Base-by-base conservation (phyloP, 805 yeast genomes). In the Cephaloascus fragrans region DNA sequence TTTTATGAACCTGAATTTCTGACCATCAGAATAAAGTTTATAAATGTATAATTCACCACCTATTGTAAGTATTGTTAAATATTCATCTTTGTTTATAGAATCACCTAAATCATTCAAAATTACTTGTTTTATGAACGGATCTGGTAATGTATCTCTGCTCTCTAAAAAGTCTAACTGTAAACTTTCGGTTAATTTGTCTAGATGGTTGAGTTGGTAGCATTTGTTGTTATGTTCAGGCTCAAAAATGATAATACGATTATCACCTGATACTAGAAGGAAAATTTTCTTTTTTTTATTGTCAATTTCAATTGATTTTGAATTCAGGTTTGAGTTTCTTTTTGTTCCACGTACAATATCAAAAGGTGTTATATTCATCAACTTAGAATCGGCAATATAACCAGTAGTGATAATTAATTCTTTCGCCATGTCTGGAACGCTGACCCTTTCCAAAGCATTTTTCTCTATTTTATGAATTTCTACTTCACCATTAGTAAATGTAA, bases 31-130 rank as follows among this genome's bases (percentile, higher is more conserved):
- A 44, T 59, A 75, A 28, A 79, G 61, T 47, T 76, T 77, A 55
- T 87, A 88, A 37, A 83, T 61, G 28, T 76, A 62, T 2, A 87
- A 62, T 53, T 86, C 93, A 48, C 94, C 95, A 39, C 94, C 93
- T 52, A 79, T 75, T 0, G 95, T 87, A 37, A 86, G 59, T 5
- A 85, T 65, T 0, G 87, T 69, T 41, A 88, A 55, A 53, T 77
- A 77, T 47, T 83, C 88, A 36, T 78, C 80, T 34, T 71, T 67
- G 20, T 52, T 44, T 26, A 53, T 46, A 6, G 59, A 53, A 48
- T 82, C 84, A 4, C 96, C 96, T 23, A 87, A 51, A 35, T 71
- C 72, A 35, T 77, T 71, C 55, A 81, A 70, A 1, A 82, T 67
- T 14, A 69, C 62, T 55, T 83, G 86, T 51, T 83, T 83, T 46